Evolutionary conservation across 192 early-diverging fungal species (phyloP), one percentile per base, ranked within the genome.

Genomic region (Umbelopsis ramanniana): DNA sequence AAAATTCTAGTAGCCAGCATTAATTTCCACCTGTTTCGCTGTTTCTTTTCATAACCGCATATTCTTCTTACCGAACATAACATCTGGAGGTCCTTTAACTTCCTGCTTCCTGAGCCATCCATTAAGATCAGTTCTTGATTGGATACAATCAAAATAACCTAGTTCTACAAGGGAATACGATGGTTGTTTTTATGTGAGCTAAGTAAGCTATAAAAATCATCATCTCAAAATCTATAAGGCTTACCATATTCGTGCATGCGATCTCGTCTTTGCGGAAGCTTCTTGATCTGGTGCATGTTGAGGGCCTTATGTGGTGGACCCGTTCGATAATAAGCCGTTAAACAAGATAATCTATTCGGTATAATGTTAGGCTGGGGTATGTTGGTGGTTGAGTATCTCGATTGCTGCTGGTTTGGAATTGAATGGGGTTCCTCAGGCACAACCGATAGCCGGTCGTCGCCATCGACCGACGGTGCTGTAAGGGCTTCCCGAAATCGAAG

Each of bases 31-130:
- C 23, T 8, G 21, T 0, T 12, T 12, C 1, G 4, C 26, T 10
- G 6, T 24, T 54, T 8, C 21, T 24, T 0, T 22, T 6, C 40
- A 43, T 35, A n/a, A 69, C 0, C 15, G 48, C 5, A 4, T 35
- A 26, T 4, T 26, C 38, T 22, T n/a, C 43, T 78, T 78, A 78
- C 76, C 53, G 55, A 74, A 72, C 38, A 68, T 43, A 11, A 60
- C 26, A 68, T 74, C 72, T 11, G 77, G 73, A 6, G 71, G 67
- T 0, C 77, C 77, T 38, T 74, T 79, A 21, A 48, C 66, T 22
- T 66, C 47, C 38, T 79, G 77, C 14, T 74, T 79, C 33, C 71
- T 72, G 8, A 79, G 38, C 77, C 77, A 79, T 23, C 52, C 48
- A 9, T 55, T 23, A 3, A 79, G 17, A n/a, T 71, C 52, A 7